Percentiles rank a stretch among this genome's conserved stretches.
Evolutionary conservation across 2,329 filamentous ascomycete species (phyloP).

Genomic region (Talaromyces islandicus): DNA sequence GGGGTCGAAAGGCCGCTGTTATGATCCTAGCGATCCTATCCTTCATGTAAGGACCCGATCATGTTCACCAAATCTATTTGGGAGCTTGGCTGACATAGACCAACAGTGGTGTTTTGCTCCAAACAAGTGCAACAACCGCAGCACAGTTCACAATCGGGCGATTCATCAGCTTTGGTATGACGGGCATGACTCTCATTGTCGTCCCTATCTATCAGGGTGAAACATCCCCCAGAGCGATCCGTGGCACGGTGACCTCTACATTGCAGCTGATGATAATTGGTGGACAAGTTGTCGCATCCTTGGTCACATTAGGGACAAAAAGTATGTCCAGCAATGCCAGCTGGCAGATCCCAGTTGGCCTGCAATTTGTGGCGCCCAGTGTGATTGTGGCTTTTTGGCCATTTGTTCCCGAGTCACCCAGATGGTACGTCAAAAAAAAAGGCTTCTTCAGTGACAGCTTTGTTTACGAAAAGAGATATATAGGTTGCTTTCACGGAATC

Average conservation of each 20-base stretch:
- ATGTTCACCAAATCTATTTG: not conserved
- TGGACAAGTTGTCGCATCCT: not conserved
- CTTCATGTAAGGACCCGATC: not conserved
- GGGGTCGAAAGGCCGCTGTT: not conserved
- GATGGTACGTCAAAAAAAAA: not conserved
- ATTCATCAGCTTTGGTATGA: not conserved
- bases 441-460: not conserved
- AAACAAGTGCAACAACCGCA: not conserved
- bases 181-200: not conserved
- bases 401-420: not conserved
- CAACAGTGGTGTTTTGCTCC: not conserved
- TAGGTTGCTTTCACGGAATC: not conserved
- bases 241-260: not conserved
- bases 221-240: not conserved
- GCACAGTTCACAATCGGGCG: not conserved
- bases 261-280: not conserved
- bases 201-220: not conserved
- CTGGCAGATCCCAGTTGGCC: not conserved
- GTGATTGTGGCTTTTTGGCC: slow-evolving; percentile 14
- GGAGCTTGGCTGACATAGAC: not conserved
- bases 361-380: not conserved
- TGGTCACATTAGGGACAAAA: not conserved
- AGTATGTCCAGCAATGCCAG: not conserved
- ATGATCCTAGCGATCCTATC: not conserved
- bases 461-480: not conserved